Evolutionary conservation across 1,139 yeast species (phyloP).

Genomic region (Kodamaea sp.): DNA sequence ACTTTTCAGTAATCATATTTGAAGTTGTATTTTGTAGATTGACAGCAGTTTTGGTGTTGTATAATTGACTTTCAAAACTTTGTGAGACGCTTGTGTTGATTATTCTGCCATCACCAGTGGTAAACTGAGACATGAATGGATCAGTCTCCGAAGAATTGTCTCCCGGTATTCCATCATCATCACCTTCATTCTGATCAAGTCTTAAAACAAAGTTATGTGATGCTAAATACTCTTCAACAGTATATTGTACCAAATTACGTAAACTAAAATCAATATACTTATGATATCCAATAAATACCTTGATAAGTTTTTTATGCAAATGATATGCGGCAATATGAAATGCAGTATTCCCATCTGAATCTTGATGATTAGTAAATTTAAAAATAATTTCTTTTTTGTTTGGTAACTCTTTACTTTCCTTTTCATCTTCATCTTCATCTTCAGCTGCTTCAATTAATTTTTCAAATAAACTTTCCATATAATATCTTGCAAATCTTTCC

Average conservation of each 20-base stretch:
- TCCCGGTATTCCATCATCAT: slow-evolving; percentile 6
- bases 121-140: slow-evolving; percentile 6
- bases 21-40: slow-evolving; percentile 35
- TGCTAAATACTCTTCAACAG: slow-evolving; percentile 69
- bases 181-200: slow-evolving; percentile 15
- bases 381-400: slow-evolving; percentile 38
- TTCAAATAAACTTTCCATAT: slow-evolving; percentile 71
- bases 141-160: background rate
- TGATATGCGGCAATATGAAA: slow-evolving; percentile 77
- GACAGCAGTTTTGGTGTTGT: slow-evolving; percentile 37
- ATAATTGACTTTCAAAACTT: slow-evolving; percentile 39
- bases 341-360: slow-evolving; percentile 83
- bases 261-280: slow-evolving; percentile 61
- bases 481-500: slow-evolving; percentile 74
- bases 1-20: slow-evolving; percentile 36
- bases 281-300: slow-evolving; percentile 66
- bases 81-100: slow-evolving; percentile 13
- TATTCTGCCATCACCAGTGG: slow-evolving; percentile 9
- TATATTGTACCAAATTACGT: slow-evolving; percentile 65
- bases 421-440: slow-evolving; percentile 14
- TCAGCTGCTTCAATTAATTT: slow-evolving; percentile 38
- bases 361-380: slow-evolving; percentile 77
- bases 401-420: slow-evolving; percentile 6
- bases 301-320: slow-evolving; percentile 71
- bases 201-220: slow-evolving; percentile 34